Conservation (phyloP, 31 red algal species). For the Odonthalia washingtoniensis region DNA sequence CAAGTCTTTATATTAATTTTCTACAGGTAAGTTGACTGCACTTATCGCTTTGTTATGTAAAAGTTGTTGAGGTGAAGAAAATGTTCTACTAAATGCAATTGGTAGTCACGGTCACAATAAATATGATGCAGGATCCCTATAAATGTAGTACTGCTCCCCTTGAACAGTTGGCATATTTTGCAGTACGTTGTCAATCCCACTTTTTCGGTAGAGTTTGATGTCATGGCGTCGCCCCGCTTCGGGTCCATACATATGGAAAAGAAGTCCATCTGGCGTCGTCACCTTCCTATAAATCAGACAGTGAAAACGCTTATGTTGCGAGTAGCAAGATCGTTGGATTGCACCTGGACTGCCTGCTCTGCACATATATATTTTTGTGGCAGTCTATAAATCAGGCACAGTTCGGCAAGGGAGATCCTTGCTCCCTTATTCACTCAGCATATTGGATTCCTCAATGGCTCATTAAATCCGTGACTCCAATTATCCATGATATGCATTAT, state of each 20-base stretch:
- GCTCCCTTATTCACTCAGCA: background rate
- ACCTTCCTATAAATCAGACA: constrained; percentile 35
- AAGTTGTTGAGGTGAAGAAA: too few species aligned
- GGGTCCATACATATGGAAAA: constrained; percentile 10
- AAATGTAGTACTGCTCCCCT: background rate
- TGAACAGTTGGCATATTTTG: background rate
- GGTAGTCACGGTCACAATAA: background rate
- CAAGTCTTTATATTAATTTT: background rate
- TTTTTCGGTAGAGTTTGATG: background rate
- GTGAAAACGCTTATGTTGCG: background rate
- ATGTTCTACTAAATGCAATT: too few species aligned
- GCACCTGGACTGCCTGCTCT: too few species aligned
- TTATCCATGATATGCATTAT: background rate
- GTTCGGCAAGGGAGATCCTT: too few species aligned
- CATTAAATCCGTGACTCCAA: background rate
- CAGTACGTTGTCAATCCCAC: background rate
- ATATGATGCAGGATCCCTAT: background rate
- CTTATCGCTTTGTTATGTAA: too few species aligned
- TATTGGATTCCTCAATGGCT: background rate
- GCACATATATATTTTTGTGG: too few species aligned
- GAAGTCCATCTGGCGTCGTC: background rate
- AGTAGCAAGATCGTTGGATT: too few species aligned
- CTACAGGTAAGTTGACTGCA: background rate
- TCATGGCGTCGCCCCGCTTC: background rate
- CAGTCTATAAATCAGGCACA: too few species aligned